Evolutionary conservation across 2,329 filamentous ascomycete genomes (phyloP).

Genomic region (Dichotomopilus funicola): DNA sequence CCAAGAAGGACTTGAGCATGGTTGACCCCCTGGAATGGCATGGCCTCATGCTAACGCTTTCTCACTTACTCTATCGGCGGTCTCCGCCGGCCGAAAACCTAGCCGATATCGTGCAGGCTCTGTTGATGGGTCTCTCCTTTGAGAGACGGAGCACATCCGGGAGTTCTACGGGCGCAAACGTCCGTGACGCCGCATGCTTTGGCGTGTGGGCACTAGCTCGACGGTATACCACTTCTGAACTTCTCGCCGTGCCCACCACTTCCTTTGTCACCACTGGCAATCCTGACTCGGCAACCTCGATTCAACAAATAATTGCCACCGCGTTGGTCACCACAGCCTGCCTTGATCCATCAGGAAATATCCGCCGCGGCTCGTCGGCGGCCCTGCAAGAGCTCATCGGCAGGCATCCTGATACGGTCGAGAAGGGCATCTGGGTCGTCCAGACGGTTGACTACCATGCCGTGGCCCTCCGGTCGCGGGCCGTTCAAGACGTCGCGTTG

Average conservation of each 20-base stretch:
- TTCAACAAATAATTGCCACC: slow-evolving; percentile 72
- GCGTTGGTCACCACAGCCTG: slow-evolving; percentile 77
- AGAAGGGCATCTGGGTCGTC: slow-evolving; percentile 75
- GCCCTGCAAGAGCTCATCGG: slow-evolving; percentile 92
- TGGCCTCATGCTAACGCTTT: slow-evolving; percentile 78
- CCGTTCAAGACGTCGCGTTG: slow-evolving; percentile 69
- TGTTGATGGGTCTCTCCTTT: slow-evolving; percentile 76
- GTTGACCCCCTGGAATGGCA: slow-evolving; percentile 88
- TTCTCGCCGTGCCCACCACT: slow-evolving; percentile 54
- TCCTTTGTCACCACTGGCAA: slow-evolving; percentile 32
- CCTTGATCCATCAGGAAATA: slow-evolving; percentile 86
- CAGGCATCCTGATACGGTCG: slow-evolving; percentile 78
- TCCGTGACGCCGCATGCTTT: slow-evolving; percentile 92
- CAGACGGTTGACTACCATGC: slow-evolving; percentile 90
- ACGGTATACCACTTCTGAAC: slow-evolving; percentile 74
- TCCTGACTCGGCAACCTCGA: slow-evolving; percentile 37
- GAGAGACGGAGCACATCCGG: slow-evolving; percentile 83
- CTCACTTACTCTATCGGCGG: slow-evolving; percentile 77
- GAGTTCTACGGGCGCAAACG: slow-evolving; percentile 78
- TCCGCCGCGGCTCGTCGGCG: slow-evolving; percentile 84
- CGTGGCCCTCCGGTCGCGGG: slow-evolving; percentile 78
- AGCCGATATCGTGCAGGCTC: slow-evolving; percentile 65
- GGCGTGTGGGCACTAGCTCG: slow-evolving; percentile 90
- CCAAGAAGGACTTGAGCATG: slow-evolving; percentile 57
- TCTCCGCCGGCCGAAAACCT: slow-evolving; percentile 68